Base-by-base conservation (phyloP, 2,329 filamentous ascomycete species). In the Ascochyta rabiei region DNA sequence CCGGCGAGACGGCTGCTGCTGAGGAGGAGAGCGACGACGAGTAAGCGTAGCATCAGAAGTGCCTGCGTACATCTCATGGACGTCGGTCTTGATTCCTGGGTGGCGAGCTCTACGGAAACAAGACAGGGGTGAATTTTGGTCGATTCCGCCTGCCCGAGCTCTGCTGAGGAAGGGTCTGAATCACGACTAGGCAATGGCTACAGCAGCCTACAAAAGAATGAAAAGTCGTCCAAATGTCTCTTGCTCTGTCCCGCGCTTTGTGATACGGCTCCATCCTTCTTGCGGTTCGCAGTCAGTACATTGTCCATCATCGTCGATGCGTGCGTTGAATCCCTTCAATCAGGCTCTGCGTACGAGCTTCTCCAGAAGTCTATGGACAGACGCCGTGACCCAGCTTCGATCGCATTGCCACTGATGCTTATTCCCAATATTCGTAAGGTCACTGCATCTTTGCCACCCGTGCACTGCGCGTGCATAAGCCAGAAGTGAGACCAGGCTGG, bases 1-100 rank as follows among this genome's bases (percentile, higher is more conserved):
- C 85, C 78, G 68, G 56, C 21, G 69, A 48, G 37, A 82, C 84
- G 72, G 73, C 71, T 16, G 73, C 69, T 21, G 69, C 64, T 8
- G 75, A 73, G 24, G 74, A 76, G 48, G 70, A 75, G 54, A 67
- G 66, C 50, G 70, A 69, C 40, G 74, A 75, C 47, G 75, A 78
- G 51, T 74, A 48, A 55, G 41, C 37, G 26, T 12, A 30, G 24
- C 38, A 33, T 48, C 28, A 40, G 16, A 31, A 43, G 18, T 45
- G 33, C 56, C 23, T 47, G 41, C 47, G 42, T 47, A 41, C 40
- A 24, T 16, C 4, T 47, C 33, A 19, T 33, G 21, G 19, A 41
- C 34, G 24, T 47, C 30, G 24, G 33, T 10, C 33, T 19, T 30
- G 18, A 26, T 31, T 31, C 33, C 33, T 47, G 31, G 21, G 19